phyloP scores from a whole-genome alignment of 495 filamentous ascomycete genomes.

The Hypoxylon cercidicola region DNA sequence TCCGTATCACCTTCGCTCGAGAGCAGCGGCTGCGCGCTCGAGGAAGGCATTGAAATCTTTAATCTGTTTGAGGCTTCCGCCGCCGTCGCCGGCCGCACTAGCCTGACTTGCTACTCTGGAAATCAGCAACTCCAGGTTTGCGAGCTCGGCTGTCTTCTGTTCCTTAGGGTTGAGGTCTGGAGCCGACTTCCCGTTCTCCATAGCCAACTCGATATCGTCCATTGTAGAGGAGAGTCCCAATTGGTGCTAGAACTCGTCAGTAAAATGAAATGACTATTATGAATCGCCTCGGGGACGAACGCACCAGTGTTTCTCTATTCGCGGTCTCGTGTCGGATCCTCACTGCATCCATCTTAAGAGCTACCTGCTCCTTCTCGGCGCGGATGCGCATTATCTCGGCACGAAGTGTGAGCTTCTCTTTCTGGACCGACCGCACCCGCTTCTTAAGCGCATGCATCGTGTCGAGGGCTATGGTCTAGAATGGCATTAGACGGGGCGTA shows the following conservation, averaged over 20 bases:
- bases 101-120: slow-evolving; percentile 58
- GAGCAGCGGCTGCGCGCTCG: slow-evolving; percentile 59
- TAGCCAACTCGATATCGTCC: slow-evolving; percentile 65
- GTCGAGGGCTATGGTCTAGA: slow-evolving; percentile 68
- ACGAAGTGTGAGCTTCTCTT: slow-evolving; percentile 71
- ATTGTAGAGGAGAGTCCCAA: slow-evolving; percentile 61
- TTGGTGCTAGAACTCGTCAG: slow-evolving; percentile 51
- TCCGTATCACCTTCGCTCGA: slow-evolving; percentile 53
- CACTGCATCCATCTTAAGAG: slow-evolving; percentile 75
- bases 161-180: slow-evolving; percentile 50
- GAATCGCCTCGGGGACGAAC: slow-evolving; percentile 14
- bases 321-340: slow-evolving; percentile 67
- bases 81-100: slow-evolving; percentile 54
- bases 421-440: slow-evolving; percentile 70
- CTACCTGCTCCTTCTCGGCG: slow-evolving; percentile 71
- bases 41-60: slow-evolving; percentile 67
- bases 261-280: background rate
- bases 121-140: slow-evolving; percentile 61
- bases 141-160: slow-evolving; percentile 53
- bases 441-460: slow-evolving; percentile 70
- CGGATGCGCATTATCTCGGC: slow-evolving; percentile 71
- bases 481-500: slow-evolving; percentile 18
- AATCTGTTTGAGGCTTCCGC: slow-evolving; percentile 62
- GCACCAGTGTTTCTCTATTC: slow-evolving; percentile 57
- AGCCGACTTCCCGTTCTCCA: slow-evolving; percentile 58